Evolutionary conservation across 164 flowering plant genomes (phyloP).

Genomic region (Paratinospora sagittata): DNA sequence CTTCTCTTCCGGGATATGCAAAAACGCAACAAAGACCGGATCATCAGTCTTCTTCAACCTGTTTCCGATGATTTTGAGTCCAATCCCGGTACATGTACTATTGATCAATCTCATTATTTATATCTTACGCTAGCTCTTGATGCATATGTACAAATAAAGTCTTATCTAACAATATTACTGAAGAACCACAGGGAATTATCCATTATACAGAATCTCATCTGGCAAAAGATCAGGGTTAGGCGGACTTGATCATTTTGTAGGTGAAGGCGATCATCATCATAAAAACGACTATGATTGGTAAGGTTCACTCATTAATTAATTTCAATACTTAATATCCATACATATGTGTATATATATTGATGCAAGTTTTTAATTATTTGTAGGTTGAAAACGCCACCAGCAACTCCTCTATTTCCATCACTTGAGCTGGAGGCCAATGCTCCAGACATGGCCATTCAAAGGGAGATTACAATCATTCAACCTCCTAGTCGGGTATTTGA

Average conservation of each 20-base stretch:
- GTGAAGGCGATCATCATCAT: conserved; percentile 18
- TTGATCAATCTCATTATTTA: background rate
- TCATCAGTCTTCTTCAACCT: conserved; percentile 48
- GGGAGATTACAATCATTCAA: conserved; percentile 42
- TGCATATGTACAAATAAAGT: background rate
- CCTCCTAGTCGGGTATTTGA: conserved; percentile 37
- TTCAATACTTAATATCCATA: background rate
- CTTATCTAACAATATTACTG: no score
- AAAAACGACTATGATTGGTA: conserved; percentile 66
- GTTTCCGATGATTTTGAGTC: conserved; percentile 50
- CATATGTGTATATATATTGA: no score
- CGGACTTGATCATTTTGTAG: conserved; percentile 23
- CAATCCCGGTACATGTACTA: conserved; percentile 13
- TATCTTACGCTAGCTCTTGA: no score
- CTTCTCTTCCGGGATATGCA: conserved; percentile 44
- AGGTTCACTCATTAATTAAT: background rate
- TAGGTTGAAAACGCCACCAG: conserved; percentile 77
- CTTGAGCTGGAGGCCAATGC: conserved; percentile 57
- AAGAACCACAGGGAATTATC: conserved; percentile 24
- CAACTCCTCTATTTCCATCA: conserved; percentile 65
- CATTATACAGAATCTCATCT: conserved; percentile 38
- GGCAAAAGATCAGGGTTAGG: conserved; percentile 32
- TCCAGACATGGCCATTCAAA: conserved; percentile 31
- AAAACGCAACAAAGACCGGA: conserved; percentile 36
- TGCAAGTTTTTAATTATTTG: background rate